Evolutionary conservation across 805 yeast species (phyloP), one percentile per base, ranked within the genome.

Genomic region (Saccharomyces jurei): DNA sequence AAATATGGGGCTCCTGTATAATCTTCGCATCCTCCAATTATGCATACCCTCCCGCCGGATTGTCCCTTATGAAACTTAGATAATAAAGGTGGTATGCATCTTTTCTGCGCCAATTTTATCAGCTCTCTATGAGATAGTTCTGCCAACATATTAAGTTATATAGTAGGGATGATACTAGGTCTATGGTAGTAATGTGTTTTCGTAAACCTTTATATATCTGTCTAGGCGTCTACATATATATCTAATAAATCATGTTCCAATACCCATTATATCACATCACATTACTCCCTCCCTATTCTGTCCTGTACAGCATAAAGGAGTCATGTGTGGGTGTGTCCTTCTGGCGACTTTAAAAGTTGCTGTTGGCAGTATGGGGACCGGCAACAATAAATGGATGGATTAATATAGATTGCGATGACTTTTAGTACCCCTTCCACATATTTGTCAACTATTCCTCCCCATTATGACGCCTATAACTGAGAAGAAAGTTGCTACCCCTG

Each of bases 1-100:
- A 94, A 94, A 70, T 77, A 94, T 1, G 98, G 98, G 0, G 99
- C 99, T 0, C 99, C 99, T 0, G 97, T 91, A 68, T 90, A 92
- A 68, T 92, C 97, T 68, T 87, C 91, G 68, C 94, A 85, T 1
- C 99, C 99, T 25, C 99, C 99, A 58, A 92, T 80, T 0, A 92
- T 88, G 10, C 85, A 89, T 1, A 92, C 76, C 55, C 89, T 78
- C 4, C 98, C 98, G 5, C 98, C 98, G 5, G 82, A 77, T 68
- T 92, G 98, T 25, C 99, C 99, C 69, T 92, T 92, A 72, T 92
- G 86, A 67, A 87, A 86, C 14, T 66, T 63, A 4, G 87, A 81
- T 2, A 78, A 71, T 32, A 91, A 71, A 1, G 96, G 97, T 44
- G 96, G 97, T 9, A 92, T 76, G 36, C 89, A 63, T 26, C 57